Evolutionary conservation across 2,329 filamentous ascomycete genomes (phyloP).

Genomic region (Remersonia thermophila): DNA sequence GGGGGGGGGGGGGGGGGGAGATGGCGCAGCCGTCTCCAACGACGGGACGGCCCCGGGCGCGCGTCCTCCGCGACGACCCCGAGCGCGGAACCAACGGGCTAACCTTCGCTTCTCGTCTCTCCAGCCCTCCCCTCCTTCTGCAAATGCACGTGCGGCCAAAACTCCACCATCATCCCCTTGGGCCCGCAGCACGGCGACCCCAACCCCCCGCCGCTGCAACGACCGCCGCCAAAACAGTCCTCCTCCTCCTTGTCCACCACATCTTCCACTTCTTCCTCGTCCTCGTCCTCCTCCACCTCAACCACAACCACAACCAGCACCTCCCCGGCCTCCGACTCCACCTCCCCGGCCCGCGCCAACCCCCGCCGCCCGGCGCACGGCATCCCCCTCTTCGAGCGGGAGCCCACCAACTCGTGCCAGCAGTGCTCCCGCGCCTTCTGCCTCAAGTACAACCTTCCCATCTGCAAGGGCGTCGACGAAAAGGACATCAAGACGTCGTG

Average conservation of each 20-base stretch:
- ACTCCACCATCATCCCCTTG: constrained; percentile 54
- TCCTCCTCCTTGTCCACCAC: constrained; percentile 9
- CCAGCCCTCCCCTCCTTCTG: constrained; percentile 51
- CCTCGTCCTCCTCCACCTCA: constrained; percentile 7
- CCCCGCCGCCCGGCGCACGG: constrained; percentile 8
- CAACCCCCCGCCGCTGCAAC: constrained; percentile 18
- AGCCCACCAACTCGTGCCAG: constrained; percentile 38
- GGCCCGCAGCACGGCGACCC: constrained; percentile 29
- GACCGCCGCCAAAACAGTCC: constrained; percentile 14
- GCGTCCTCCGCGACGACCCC: no score
- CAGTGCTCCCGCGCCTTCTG: constrained; percentile 56
- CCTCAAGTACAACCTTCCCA: constrained; percentile 45
- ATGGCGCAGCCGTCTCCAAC: no score
- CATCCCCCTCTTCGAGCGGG: constrained; percentile 17
- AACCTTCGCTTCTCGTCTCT: no score
- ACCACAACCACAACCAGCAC: constrained; percentile 13
- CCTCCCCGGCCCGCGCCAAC: constrained; percentile 16
- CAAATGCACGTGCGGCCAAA: constrained; percentile 60
- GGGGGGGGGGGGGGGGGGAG: no score
- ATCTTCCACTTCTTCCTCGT: constrained; percentile 6
- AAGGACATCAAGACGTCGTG: constrained; percentile 50
- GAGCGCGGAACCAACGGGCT: no score
- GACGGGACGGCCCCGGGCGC: no score
- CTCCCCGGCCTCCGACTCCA: constrained; percentile 14
- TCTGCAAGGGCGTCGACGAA: constrained; percentile 50